Evolutionary conservation across 2,329 filamentous ascomycete species (phyloP), one percentile per base, ranked within the genome.

Genomic region (Calonectria multiphialidica): DNA sequence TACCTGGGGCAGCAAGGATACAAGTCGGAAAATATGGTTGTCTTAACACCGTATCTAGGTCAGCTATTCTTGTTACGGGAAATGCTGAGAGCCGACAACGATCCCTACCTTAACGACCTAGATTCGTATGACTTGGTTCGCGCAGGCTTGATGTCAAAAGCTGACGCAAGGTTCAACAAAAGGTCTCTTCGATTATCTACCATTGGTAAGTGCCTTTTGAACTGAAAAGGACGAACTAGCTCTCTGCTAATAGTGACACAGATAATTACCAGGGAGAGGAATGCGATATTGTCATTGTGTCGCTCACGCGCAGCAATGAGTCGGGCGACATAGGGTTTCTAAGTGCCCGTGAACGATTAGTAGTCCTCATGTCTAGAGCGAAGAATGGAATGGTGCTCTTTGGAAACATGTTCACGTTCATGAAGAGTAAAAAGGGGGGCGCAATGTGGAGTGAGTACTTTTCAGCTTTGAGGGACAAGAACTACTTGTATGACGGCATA

Each of bases 201-300:
- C 0, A 93, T 95, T 64, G 92, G 92, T 93, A 82, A 80, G 88
- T 79, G 35, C 28, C 16, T n/a, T 18, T 47, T 16, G 4, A 59
- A 37, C 7, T 16, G 30, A 5, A 30, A 10, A 33, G 2, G n/a
- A 18, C 0, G 12, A 2, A 3, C 10, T 7, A 47, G n/a, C n/a
- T 25, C 44, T 23, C 64, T 6, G 3, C 66, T 65, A 13, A 75
- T 21, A 18, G 9, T 0, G 3, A 2, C 23, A 5, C 12, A 92
- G 93, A 95, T 73, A 95, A 95, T 72, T 96, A 93, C 70, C 94
- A 95, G 80, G 93, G 94, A 1, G 93, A 95, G 77, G 93, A 96
- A 74, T 91, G 90, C 44, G 90, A 95, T 1, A 92, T 96, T 18
- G 91, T 95, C 0, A 88, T 96, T 9, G 89, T 86, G 0, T 93